Base-by-base conservation (phyloP, 345 rosid genomes). In the Aurinia saxatilis region DNA sequence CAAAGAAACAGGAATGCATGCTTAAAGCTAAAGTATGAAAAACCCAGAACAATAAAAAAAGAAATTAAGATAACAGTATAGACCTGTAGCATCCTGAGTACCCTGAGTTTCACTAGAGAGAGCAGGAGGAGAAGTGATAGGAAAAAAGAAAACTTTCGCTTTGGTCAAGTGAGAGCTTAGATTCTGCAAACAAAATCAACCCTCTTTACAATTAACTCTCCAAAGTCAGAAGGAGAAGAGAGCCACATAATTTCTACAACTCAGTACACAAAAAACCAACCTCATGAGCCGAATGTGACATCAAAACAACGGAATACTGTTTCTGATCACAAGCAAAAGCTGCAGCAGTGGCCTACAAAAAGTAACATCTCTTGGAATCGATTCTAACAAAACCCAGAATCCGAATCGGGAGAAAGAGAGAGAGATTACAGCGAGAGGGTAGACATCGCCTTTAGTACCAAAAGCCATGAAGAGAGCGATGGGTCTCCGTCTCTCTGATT, bases 361-460 rank as follows among this genome's bases (percentile, higher is more conserved):
- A 41, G 3, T 30, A 48, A 27, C 4, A 38, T 3, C 41, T 45
- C 10, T 65, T 6, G 0, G 50, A 40, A 8, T 48, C 18, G 67
- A 16, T 57, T 34, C 48, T 21, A 14, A 14, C 23, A 47, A 50
- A 37, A 72, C 11, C 7, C 48, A 21, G 25, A 63, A 21, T 12
- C 8, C 2, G 3, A 57, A 52, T 29, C 6, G 37, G 37, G 18
- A 47, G 41, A 46, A 18, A 50, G 18, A 18, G 50, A 35, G 41
- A 48, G 34, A 50, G 61, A 68, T 61, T 79, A 90, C 98, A 41
- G 95, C 88, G 19, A 85, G 72, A 30, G 98, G 95, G 64, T 79
- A 77, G 10, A 84, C 90, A 77, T 88, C 98, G 51, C 95, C 96
- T 74, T 82, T 75, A 57, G 95, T 88, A 12, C 98, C 96, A 12